Evolutionary conservation across 2,329 filamentous ascomycete species (phyloP).

Genomic region (Epichloe coenophiala): DNA sequence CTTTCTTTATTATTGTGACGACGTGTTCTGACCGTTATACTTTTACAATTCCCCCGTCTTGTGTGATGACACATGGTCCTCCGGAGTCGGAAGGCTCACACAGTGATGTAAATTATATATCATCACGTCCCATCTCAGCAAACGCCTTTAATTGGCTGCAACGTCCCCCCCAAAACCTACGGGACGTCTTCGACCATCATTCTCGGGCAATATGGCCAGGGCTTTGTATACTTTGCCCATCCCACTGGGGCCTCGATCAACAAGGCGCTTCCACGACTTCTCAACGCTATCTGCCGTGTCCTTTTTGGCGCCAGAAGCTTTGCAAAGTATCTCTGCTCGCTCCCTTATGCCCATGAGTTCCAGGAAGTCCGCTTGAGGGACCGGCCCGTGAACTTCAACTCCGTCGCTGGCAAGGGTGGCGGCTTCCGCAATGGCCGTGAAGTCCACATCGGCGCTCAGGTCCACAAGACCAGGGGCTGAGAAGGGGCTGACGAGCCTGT

Average conservation of each 20-base stretch:
- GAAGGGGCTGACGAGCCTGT: conserved; percentile 68
- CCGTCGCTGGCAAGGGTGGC: conserved; percentile 62
- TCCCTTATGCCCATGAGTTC: conserved; percentile 70
- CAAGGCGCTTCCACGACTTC: conserved; percentile 63
- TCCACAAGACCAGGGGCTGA: conserved; percentile 70
- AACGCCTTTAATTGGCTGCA: neutral
- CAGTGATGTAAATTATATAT: too few relatives aligned
- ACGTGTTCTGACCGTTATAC: too few relatives aligned
- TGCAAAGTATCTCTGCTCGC: conserved; percentile 55
- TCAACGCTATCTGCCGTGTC: conserved; percentile 49
- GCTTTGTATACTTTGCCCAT: conserved; percentile 96
- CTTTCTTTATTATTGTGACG: too few relatives aligned
- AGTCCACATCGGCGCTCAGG: conserved; percentile 87
- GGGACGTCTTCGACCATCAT: conserved; percentile 57
- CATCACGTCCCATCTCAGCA: neutral
- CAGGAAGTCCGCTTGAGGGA: conserved; percentile 73
- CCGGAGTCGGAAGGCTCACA: too few relatives aligned
- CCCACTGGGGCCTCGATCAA: conserved; percentile 68
- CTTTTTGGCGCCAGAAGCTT: conserved; percentile 24
- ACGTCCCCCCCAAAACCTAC: conserved; percentile 90
- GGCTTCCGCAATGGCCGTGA: conserved; percentile 70
- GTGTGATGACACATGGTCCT: too few relatives aligned
- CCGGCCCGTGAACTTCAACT: conserved; percentile 85
- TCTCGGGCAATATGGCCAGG: conserved; percentile 78
- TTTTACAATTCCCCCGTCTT: too few relatives aligned